Evolutionary conservation across 805 yeast genomes (phyloP).

Genomic region (Ogataea populi-albae): DNA sequence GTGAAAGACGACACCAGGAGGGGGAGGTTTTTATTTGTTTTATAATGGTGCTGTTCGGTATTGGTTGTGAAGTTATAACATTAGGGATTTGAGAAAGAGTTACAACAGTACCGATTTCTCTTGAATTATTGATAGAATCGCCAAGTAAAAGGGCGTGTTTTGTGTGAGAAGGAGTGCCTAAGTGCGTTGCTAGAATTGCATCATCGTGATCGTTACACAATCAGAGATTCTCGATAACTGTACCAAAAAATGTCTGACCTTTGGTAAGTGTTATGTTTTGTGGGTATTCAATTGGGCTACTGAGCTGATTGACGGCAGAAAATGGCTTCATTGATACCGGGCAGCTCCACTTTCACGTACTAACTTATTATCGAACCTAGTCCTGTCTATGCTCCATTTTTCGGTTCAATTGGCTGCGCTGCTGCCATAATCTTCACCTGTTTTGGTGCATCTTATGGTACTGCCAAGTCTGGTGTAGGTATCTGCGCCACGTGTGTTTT

Average conservation of each 20-base stretch:
- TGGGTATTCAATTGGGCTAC: constrained; percentile 2
- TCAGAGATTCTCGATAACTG: constrained; percentile 3
- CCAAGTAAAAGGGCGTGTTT: no score
- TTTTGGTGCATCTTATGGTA: constrained; percentile 98
- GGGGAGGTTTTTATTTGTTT: no score
- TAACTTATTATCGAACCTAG: constrained; percentile 35
- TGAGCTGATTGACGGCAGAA: no score
- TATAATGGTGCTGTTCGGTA: no score
- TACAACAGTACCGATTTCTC: no score
- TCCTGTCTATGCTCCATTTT: constrained; percentile 90
- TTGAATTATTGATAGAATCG: no score
- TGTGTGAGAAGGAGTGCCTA: constrained; percentile 2
- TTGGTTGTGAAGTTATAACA: no score
- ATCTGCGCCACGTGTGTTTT: constrained; percentile 96
- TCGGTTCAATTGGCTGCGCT: constrained; percentile 99
- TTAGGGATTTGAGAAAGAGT: no score
- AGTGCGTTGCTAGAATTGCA: constrained; percentile 2
- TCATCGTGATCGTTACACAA: constrained; percentile 1
- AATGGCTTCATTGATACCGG: no score
- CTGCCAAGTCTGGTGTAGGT: constrained; percentile 99
- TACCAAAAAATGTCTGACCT: constrained; percentile 19
- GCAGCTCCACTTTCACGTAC: no score
- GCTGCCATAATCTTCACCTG: constrained; percentile 98
- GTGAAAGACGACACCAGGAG: no score
- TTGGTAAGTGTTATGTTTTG: constrained; percentile 20